Base-by-base conservation (phyloP, 768 basidiomycete species). In the Phanerochaete carnosa region DNA sequence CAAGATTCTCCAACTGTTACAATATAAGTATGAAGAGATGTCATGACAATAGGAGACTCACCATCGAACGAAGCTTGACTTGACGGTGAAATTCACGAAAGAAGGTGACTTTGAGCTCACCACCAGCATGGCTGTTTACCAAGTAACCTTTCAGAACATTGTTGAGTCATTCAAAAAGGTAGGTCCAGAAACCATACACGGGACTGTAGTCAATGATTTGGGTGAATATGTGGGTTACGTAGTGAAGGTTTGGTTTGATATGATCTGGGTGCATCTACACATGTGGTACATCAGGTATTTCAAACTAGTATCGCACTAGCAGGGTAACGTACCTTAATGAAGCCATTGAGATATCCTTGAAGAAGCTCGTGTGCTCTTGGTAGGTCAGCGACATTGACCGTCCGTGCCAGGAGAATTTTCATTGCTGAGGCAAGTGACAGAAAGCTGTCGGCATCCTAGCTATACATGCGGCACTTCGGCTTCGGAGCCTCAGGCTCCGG, bases 141-240 rank as follows among this genome's bases (percentile, higher is more conserved):
- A 63, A 49, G 52, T 66, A 70, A 26, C 62, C 59, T 61, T 73
- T 73, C 39, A 74, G 64, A 4, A 72, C 35, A 28, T 71, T 71
- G 62, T 75, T 75, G 19, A 75, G 52, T 0, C 73, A 63, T 39
- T 75, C 73, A 33, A 66, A 67, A 1, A 73, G 46, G 57, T 72
- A 75, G 0, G 66, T 68, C 73, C 74, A 74, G 58, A 73, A 73
- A 0, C 63, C 65, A 49, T 72, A 67, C 2, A 73, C 64, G 1
- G 72, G 72, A 1, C 73, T 70, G 50, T 64, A 73, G 53, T 70
- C 65, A 0, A 53, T 46, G 12, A 68, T 69, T 53, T 60, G 68
- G 23, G 59, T 57, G 22, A 59, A 45, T 6, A 68, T 57, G 52
- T 72, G 70, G 2, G 63, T 66, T 1, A 59, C 33, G 32, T 60